A percentile compares a stretch with the other conserved stretches of the same genome.
These are phyloP conservation scores for Backusella mclennaniae DNA, from an alignment of 192 early-diverging fungal species.

Conservation along the genomic window DNA sequence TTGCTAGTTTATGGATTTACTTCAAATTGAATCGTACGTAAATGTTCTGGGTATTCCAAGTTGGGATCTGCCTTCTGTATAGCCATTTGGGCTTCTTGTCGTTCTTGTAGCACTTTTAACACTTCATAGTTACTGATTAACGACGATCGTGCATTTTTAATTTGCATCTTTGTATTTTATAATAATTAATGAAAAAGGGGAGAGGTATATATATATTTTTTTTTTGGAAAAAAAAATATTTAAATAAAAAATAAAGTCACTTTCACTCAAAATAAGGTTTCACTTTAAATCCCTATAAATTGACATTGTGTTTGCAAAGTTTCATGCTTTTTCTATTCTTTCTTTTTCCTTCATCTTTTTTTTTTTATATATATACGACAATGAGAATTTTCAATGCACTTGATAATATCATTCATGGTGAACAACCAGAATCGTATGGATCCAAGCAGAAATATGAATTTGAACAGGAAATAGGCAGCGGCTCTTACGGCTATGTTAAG, in stretches of 20 bases:
- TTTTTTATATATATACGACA: neutral
- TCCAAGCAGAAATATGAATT: slow-evolving; percentile 69
- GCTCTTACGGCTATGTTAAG: slow-evolving; percentile 75
- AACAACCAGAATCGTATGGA: slow-evolving; percentile 57
- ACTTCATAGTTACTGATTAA: slow-evolving; percentile 73
- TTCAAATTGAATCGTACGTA: slow-evolving; percentile 66
- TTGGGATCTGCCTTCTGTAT: slow-evolving; percentile 30
- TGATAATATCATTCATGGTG: slow-evolving; percentile 35
- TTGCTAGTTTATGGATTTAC: slow-evolving; percentile 24
- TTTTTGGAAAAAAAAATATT: neutral
- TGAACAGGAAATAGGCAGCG: slow-evolving; percentile 46
- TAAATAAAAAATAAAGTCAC: slow-evolving; percentile 3
- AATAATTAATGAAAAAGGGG: neutral
- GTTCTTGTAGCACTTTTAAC: slow-evolving; percentile 57
- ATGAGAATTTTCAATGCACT: slow-evolving; percentile 28
- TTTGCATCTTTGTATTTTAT: slow-evolving; percentile 47
- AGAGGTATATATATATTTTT: neutral
- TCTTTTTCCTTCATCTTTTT: neutral
- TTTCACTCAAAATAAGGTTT: neutral
- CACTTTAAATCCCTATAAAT: neutral
- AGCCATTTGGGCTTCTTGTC: slow-evolving; percentile 43
- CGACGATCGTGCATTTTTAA: slow-evolving; percentile 58
- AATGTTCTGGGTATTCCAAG: slow-evolving; percentile 56
- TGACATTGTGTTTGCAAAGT: neutral
- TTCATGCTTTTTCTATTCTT: neutral